Base-by-base conservation (phyloP, 129 eudicot species). In the Sambucus nigra region DNA sequence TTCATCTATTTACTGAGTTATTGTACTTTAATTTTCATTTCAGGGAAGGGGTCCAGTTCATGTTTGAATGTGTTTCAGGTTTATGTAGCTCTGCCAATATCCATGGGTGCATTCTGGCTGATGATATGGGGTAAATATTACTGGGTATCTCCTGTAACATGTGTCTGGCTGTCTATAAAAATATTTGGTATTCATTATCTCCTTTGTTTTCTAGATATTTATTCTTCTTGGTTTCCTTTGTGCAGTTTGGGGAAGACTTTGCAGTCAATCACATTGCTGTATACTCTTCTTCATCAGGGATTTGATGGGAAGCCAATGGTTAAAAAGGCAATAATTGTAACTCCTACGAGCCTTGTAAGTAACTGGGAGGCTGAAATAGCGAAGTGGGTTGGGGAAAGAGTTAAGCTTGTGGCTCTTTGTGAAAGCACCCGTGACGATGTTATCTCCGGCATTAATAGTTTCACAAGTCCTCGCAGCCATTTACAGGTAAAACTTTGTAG, bases 21-120 rank as follows among this genome's bases (percentile, higher is more conserved):
- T 58, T 60, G 51, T 29, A 21, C 35, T 54, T 66, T 21, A 55
- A 50, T 55, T 40, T 51, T 26, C 13, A 49, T 29, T 78, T 76
- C 95, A 89, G 99, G 47, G 96, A 92, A 82, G 99, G 99, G 40
- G 99, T 92, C 57, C 96, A 92, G 76, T 92, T 92, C 73, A 86
- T 92, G 99, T 92, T 92, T 63, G 96, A 82, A 23, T 92, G 99
- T 58, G 91, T 92, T 66, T 82, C 96, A 20, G 96, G 99, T 29
- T 52, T 73, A 60, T 67, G 65, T 13, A 61, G 76, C 63, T 56
- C 76, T 24, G 63, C 74, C 55, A 79, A 80, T 71, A 82, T 86
- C 31, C 51, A 70, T 45, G 99, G 99, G 47, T 92, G 99, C 86
- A 92, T 92, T 63, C 69, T 92, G 71, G 99, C 99, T 65, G 99